Evolutionary conservation across 1,139 yeast genomes (phyloP).

Genomic region (Blastobotrys indianensis): DNA sequence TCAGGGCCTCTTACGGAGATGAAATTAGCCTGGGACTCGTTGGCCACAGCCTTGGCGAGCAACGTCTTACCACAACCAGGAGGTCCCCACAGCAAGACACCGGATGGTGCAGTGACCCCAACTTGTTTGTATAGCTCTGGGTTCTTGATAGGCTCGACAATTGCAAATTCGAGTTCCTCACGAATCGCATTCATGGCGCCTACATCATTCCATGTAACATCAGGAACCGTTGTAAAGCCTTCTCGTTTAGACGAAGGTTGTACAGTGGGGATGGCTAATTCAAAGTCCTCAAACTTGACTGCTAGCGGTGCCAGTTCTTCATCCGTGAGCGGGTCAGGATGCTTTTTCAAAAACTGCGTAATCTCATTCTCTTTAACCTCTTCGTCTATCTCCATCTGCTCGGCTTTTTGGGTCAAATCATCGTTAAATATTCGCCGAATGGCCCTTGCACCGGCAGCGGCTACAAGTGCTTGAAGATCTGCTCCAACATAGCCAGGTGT

Average conservation of each 20-base stretch:
- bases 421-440: slow-evolving; percentile 74
- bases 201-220: slow-evolving; percentile 90
- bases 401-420: slow-evolving; percentile 18
- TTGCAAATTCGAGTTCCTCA: slow-evolving; percentile 92
- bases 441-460: slow-evolving; percentile 95
- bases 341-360: slow-evolving; percentile 51
- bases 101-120: slow-evolving; percentile 96
- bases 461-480: slow-evolving; percentile 84
- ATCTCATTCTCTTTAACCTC: slow-evolving; percentile 8
- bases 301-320: slow-evolving; percentile 71
- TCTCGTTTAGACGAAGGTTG: slow-evolving; percentile 98
- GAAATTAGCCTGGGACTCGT: slow-evolving; percentile 89
- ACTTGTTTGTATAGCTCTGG: slow-evolving; percentile 87
- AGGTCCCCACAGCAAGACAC: slow-evolving; percentile 97
- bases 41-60: slow-evolving; percentile 91
- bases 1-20: slow-evolving; percentile 96
- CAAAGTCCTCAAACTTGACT: slow-evolving; percentile 73
- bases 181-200: slow-evolving; percentile 82
- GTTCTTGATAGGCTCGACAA: slow-evolving; percentile 90
- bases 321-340: slow-evolving; percentile 71
- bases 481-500: slow-evolving; percentile 99
- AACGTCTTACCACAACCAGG: slow-evolving; percentile 95
- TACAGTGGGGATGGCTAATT: slow-evolving; percentile 80
- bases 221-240: slow-evolving; percentile 98
- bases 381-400: slow-evolving; percentile 14